phyloP scores from a whole-genome alignment of 257 asterid genomes.

The Nicotiana paniculata region DNA sequence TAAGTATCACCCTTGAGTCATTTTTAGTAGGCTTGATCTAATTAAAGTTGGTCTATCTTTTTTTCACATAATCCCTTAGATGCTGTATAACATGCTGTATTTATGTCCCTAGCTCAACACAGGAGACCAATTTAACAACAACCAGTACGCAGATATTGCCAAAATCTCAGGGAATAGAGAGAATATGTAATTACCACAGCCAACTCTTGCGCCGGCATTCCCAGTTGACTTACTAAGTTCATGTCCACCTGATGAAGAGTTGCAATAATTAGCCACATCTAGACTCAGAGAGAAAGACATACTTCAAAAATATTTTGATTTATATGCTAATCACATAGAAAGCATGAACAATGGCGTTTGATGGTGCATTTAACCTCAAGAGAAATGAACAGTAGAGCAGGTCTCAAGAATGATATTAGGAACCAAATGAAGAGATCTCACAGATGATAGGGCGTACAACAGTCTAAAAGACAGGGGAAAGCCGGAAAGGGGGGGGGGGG shows the following conservation, averaged over 20 bases:
- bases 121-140: slow-evolving; percentile 1
- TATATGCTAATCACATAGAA: not conserved
- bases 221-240: slow-evolving; percentile 91
- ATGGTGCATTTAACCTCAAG: no score
- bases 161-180: not conserved
- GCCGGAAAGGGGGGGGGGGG: no score
- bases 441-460: not conserved
- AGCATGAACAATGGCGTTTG: no score
- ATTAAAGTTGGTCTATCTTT: not conserved
- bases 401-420: not conserved
- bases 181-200: slow-evolving; percentile 55
- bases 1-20: not conserved
- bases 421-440: not conserved
- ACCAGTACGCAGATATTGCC: not conserved
- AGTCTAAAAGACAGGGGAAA: not conserved
- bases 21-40: not conserved
- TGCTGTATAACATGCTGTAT: not conserved
- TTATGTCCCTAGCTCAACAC: no score
- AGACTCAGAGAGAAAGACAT: not conserved
- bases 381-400: not conserved
- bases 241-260: slow-evolving; percentile 61
- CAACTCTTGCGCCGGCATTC: slow-evolving; percentile 90
- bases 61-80: not conserved
- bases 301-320: not conserved
- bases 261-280: not conserved